A percentile compares a stretch with the other conserved stretches of the same genome.
Evolutionary conservation across 495 filamentous ascomycete genomes (phyloP).

Genomic region (Xylaria bambusicola): DNA sequence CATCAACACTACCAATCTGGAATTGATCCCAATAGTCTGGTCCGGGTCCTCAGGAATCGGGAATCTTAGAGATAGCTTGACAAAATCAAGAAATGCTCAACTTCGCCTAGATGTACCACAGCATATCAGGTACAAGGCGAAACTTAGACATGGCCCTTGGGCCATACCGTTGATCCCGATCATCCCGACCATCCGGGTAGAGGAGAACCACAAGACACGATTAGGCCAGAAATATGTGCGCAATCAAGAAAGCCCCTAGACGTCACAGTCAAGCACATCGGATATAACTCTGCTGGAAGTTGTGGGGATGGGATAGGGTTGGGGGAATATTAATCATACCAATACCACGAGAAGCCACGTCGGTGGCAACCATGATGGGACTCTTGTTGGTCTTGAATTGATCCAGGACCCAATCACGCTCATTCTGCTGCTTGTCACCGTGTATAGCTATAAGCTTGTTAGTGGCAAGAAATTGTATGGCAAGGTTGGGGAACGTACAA

Average conservation of each 20-base stretch:
- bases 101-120: slow-evolving; percentile 69
- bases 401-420: slow-evolving; percentile 99
- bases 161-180: slow-evolving; percentile 84
- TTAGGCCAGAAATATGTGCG: slow-evolving; percentile 82
- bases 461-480: slow-evolving; percentile 33
- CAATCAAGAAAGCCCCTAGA: slow-evolving; percentile 72
- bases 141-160: slow-evolving; percentile 55
- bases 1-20: slow-evolving; percentile 55
- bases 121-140: slow-evolving; percentile 65
- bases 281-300: slow-evolving; percentile 66
- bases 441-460: slow-evolving; percentile 76
- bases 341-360: slow-evolving; percentile 98
- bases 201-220: slow-evolving; percentile 77
- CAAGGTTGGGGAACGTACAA: slow-evolving; percentile 64
- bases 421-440: slow-evolving; percentile 99
- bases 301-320: slow-evolving; percentile 46
- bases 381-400: slow-evolving; percentile 98
- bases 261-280: slow-evolving; percentile 89
- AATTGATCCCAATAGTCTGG: slow-evolving; percentile 61
- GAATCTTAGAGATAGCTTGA: slow-evolving; percentile 59
- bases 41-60: slow-evolving; percentile 67
- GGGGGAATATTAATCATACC: slow-evolving; percentile 81
- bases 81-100: slow-evolving; percentile 70
- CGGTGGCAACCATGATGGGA: slow-evolving; percentile 96
- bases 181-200: slow-evolving; percentile 78